Conservation (phyloP, 306 rosid species). For the Elaeagnus macrophylla region DNA sequence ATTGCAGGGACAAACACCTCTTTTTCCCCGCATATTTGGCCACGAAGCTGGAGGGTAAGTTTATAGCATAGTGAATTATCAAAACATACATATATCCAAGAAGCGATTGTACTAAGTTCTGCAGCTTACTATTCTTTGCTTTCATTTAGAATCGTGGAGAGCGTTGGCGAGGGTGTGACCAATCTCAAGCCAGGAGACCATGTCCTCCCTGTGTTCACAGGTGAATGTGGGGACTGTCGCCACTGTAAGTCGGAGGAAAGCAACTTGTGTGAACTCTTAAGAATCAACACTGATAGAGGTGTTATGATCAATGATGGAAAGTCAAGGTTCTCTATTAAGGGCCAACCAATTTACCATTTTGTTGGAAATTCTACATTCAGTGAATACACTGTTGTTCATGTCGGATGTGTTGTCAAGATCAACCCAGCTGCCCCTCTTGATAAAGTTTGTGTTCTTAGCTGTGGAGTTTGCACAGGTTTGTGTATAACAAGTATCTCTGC, state of each 20-base stretch:
- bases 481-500: neutral
- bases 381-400: constrained; percentile 69
- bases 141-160: constrained; percentile 46
- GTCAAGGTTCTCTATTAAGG: constrained; percentile 59
- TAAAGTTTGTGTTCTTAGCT: constrained; percentile 84
- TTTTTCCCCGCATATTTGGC: constrained; percentile 90
- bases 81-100: neutral
- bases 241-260: constrained; percentile 86
- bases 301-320: constrained; percentile 56
- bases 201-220: constrained; percentile 85
- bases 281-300: constrained; percentile 84
- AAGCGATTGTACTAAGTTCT: too few relatives aligned
- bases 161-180: constrained; percentile 84
- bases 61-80: neutral
- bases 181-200: constrained; percentile 74
- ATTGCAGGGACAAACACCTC: constrained; percentile 70
- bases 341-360: constrained; percentile 70
- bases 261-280: constrained; percentile 84
- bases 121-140: neutral
- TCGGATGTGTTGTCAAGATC: constrained; percentile 75
- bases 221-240: constrained; percentile 78
- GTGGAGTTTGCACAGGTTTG: constrained; percentile 84
- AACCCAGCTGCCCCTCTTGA: constrained; percentile 86
- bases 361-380: constrained; percentile 88
- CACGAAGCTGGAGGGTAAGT: constrained; percentile 93